phyloP scores from a whole-genome alignment of 2,329 filamentous ascomycete species.

The Chaetomium sp. region DNA sequence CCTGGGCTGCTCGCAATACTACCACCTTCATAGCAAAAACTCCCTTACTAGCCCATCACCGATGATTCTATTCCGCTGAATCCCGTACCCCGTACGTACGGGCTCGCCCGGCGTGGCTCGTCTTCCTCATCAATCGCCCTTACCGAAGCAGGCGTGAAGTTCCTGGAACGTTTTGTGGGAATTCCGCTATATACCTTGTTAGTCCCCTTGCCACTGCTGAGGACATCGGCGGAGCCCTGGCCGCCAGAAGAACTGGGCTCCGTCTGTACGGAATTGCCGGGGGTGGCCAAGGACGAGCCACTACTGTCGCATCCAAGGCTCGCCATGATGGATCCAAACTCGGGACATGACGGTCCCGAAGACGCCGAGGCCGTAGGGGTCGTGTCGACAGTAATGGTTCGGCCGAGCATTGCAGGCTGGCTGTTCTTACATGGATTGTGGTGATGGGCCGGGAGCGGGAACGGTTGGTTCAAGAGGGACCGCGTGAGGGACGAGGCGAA shows the following conservation, averaged over 20 bases:
- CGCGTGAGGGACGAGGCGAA: conserved; percentile 49
- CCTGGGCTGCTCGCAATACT: background rate
- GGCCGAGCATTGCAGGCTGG: conserved; percentile 36
- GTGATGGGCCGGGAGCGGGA: conserved; percentile 42
- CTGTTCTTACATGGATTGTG: conserved; percentile 47
- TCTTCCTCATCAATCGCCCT: conserved; percentile 53
- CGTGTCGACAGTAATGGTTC: conserved; percentile 27
- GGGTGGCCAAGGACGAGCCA: conserved; percentile 30
- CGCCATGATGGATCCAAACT: conserved; percentile 40
- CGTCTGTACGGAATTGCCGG: background rate
- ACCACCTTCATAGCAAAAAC: background rate
- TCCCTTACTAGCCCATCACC: conserved; percentile 6
- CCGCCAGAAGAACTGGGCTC: conserved; percentile 17
- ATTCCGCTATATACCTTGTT: conserved; percentile 34
- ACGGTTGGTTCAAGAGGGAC: conserved; percentile 53
- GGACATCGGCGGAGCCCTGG: conserved; percentile 18
- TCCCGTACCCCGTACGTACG: conserved; percentile 31
- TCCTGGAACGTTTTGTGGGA: conserved; percentile 49
- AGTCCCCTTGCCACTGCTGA: conserved; percentile 13
- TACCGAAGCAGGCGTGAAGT: conserved; percentile 51
- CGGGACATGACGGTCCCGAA: conserved; percentile 32
- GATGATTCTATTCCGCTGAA: conserved; percentile 17
- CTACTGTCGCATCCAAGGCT: conserved; percentile 31
- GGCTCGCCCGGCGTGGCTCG: conserved; percentile 46
- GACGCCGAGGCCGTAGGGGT: background rate